Evolutionary conservation across 2,329 filamentous ascomycete species (phyloP).

Genomic region (Trichoderma sp.): DNA sequence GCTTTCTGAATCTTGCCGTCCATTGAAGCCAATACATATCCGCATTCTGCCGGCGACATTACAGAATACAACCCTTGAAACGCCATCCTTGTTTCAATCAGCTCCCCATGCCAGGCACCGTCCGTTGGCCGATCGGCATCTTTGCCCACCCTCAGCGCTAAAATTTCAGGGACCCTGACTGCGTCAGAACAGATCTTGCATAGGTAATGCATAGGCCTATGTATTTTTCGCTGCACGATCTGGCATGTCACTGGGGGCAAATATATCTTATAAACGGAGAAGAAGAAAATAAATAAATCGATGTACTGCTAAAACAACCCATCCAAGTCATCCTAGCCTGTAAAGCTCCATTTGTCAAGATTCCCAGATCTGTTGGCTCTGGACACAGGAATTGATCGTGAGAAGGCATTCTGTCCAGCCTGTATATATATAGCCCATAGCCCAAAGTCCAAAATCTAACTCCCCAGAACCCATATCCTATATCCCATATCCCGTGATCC

Average conservation of each 20-base stretch:
- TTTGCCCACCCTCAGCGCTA: constrained; percentile 3
- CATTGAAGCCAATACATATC: neutral
- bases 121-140: constrained; percentile 12
- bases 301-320: neutral
- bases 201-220: too few species aligned
- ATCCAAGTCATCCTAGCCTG: neutral
- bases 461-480: neutral
- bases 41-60: constrained; percentile 12
- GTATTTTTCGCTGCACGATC: neutral
- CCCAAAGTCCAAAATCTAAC: too few species aligned
- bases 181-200: constrained; percentile 8
- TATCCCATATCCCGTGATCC: neutral
- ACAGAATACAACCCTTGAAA: constrained; percentile 19
- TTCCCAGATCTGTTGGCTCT: neutral
- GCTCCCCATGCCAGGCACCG: constrained; percentile 10
- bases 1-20: neutral
- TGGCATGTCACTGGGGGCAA: neutral
- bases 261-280: neutral
- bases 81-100: constrained; percentile 10
- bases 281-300: too few species aligned
- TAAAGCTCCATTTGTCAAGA: neutral
- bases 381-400: neutral
- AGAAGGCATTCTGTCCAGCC: neutral
- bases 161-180: neutral
- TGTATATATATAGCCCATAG: neutral